phyloP scores from a whole-genome alignment of 163 green algal genomes.

The Chlamydomonas reinhardtii region DNA sequence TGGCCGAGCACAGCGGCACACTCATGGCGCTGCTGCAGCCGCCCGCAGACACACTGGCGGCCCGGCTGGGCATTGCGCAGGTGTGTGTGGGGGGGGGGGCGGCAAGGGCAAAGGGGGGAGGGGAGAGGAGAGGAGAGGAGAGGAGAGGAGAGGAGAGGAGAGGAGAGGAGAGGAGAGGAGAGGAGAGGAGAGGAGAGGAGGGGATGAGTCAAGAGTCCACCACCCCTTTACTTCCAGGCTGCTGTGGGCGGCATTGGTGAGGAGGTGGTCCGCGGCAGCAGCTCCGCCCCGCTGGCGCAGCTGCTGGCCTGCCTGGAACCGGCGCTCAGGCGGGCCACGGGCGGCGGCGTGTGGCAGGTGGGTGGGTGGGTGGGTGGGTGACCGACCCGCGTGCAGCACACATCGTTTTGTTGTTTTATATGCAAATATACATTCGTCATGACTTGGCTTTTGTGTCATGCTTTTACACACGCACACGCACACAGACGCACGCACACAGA shows the following conservation, averaged over 20 bases:
- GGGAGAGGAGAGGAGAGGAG: too few relatives aligned
- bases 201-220: too few relatives aligned
- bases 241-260: constrained; percentile 20
- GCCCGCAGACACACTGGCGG: constrained; percentile 48
- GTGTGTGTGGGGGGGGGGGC: background rate
- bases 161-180: background rate
- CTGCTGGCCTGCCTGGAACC: constrained; percentile 60
- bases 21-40: constrained; percentile 59
- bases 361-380: background rate
- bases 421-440: too few relatives aligned
- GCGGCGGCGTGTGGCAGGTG: constrained; percentile 56
- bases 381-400: background rate
- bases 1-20: constrained; percentile 38
- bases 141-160: too few relatives aligned
- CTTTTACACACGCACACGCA: too few relatives aligned
- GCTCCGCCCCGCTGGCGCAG: constrained; percentile 58
- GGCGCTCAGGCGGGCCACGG: constrained; percentile 47
- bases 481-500: too few relatives aligned
- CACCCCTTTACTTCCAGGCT: constrained; percentile 1
- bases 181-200: too few relatives aligned
- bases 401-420: too few relatives aligned
- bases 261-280: constrained; percentile 62
- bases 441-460: too few relatives aligned
- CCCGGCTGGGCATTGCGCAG: constrained; percentile 25
- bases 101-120: too few relatives aligned